These are phyloP conservation scores for Kurtzmaniella quercitrusa DNA, from an alignment of 1,139 yeast genomes.

Conservation along the genomic window DNA sequence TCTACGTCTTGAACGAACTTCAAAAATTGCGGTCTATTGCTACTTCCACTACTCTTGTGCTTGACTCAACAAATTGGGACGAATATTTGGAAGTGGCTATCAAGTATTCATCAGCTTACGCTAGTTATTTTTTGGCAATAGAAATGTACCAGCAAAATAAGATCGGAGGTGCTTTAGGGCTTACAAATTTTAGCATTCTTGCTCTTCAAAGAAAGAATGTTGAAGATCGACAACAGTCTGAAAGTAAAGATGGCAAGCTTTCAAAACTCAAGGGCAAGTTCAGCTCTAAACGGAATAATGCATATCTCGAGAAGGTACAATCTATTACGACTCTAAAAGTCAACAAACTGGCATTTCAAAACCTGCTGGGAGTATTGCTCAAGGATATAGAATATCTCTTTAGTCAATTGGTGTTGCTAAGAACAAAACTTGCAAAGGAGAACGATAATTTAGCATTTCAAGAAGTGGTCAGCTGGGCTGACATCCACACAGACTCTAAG, in stretches of 20 bases:
- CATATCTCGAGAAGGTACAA: conserved; percentile 27
- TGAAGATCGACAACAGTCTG: conserved; percentile 9
- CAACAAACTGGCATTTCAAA: conserved; percentile 32
- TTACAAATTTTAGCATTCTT: conserved; percentile 36
- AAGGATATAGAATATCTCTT: conserved; percentile 37
- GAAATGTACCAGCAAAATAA: conserved; percentile 40
- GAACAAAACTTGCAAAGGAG: conserved; percentile 39
- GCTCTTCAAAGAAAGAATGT: conserved; percentile 34
- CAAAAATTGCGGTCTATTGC: conserved; percentile 14
- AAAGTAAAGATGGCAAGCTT: conserved; percentile 6
- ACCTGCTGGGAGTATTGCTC: conserved; percentile 31
- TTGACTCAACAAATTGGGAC: conserved; percentile 27
- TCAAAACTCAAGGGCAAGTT: conserved; percentile 20
- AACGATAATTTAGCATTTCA: conserved; percentile 41
- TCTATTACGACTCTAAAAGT: conserved; percentile 36
- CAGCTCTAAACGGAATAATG: conserved; percentile 27
- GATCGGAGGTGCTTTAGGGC: conserved; percentile 42
- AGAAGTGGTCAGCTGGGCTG: conserved; percentile 33
- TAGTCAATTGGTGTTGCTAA: conserved; percentile 35
- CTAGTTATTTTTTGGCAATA: conserved; percentile 40
- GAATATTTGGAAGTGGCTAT: conserved; percentile 30
- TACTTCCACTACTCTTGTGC: conserved; percentile 5
- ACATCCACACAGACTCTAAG: conserved; percentile 34
- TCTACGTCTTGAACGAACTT: conserved; percentile 34
- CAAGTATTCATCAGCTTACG: conserved; percentile 38